A percentile compares a stretch with the other conserved stretches of the same genome.
Conservation (phyloP, 2,329 filamentous ascomycete species). For the Alternaria hordeiaustralica region DNA sequence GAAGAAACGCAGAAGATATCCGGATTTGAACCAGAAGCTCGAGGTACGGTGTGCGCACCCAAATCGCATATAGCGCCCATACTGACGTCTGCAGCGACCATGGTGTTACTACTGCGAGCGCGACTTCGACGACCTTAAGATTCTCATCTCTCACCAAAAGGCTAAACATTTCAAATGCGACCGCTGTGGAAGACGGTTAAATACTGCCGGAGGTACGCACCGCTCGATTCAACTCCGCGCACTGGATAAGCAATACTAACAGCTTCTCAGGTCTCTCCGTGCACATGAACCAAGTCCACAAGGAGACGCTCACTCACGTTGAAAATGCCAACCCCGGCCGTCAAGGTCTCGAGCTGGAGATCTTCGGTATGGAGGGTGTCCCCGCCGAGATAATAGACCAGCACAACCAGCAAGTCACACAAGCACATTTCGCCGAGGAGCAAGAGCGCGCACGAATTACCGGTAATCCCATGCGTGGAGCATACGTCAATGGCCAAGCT, state of each 20-base stretch:
- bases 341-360: conserved; percentile 86
- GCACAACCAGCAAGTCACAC: conserved; percentile 85
- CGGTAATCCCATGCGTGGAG: conserved; percentile 75
- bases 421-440: conserved; percentile 84
- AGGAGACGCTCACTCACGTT: conserved; percentile 84
- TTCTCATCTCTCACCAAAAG: conserved; percentile 96
- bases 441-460: conserved; percentile 81
- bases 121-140: conserved; percentile 96
- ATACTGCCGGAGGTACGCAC: conserved; percentile 86
- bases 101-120: conserved; percentile 99
- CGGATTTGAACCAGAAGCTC: conserved; percentile 87
- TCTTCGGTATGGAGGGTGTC: conserved; percentile 98
- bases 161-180: conserved; percentile 99
- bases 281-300: conserved; percentile 98
- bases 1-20: conserved; percentile 88
- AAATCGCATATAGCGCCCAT: not conserved
- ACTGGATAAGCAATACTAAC: conserved; percentile 14
- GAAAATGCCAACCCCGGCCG: conserved; percentile 92
- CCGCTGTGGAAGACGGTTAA: conserved; percentile 82
- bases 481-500: conserved; percentile 47
- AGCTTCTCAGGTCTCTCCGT: conserved; percentile 77
- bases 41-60: conserved; percentile 35
- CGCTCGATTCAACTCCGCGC: not conserved
- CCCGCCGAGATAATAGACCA: conserved; percentile 82
- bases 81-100: conserved; percentile 60